Conservation (phyloP, 345 rosid genomes). For the Fremontodendron californicum region DNA sequence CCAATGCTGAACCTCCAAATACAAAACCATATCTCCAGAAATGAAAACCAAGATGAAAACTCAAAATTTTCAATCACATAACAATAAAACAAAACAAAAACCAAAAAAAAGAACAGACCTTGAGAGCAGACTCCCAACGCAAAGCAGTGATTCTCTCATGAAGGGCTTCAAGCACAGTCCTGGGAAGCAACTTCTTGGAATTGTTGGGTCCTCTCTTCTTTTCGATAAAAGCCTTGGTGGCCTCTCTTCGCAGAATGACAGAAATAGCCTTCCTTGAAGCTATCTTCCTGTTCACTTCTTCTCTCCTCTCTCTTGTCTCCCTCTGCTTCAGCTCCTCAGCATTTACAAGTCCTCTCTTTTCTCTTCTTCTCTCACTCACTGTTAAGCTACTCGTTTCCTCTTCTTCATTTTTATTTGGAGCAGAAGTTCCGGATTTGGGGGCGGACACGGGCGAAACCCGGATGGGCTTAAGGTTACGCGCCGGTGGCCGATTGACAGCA, state of each 20-base stretch:
- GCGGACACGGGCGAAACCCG: constrained; percentile 14
- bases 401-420: background rate
- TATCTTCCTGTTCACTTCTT: constrained; percentile 51
- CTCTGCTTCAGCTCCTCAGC: constrained; percentile 38
- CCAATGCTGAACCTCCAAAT: background rate
- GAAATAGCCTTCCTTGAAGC: constrained; percentile 89
- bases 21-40: background rate
- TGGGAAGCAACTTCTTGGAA: constrained; percentile 73
- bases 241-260: constrained; percentile 68
- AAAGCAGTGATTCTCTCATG: constrained; percentile 77
- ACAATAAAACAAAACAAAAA: background rate
- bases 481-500: constrained; percentile 25
- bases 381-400: constrained; percentile 2
- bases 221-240: constrained; percentile 73
- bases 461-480: background rate
- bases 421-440: constrained; percentile 16
- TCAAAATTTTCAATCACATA: background rate
- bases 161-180: constrained; percentile 83
- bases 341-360: constrained; percentile 31
- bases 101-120: constrained; percentile 30
- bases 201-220: constrained; percentile 60
- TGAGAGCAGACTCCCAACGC: constrained; percentile 92
- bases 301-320: constrained; percentile 47
- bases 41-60: background rate
- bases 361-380: constrained; percentile 20